Evolutionary conservation across 495 filamentous ascomycete species (phyloP).

Genomic region (Penicillium canescens): DNA sequence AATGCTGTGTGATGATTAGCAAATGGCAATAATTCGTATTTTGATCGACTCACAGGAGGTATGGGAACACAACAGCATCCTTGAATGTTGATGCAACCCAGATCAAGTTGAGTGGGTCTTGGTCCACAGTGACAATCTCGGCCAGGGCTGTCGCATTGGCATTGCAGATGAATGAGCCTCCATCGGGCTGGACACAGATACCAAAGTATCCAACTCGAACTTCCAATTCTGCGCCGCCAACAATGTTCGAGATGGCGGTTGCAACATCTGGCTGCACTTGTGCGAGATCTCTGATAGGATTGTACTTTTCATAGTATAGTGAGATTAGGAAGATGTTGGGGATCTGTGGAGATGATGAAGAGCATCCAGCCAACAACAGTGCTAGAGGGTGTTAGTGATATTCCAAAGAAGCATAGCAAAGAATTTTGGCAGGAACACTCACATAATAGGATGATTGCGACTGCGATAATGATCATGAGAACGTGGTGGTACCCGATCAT

Average conservation of each 20-base stretch:
- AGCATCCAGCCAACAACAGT: conserved; percentile 67
- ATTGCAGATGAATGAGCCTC: conserved; percentile 64
- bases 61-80: conserved; percentile 69
- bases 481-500: conserved; percentile 99
- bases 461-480: conserved; percentile 93
- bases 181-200: conserved; percentile 64
- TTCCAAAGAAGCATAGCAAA: conserved; percentile 7
- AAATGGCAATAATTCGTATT: background rate
- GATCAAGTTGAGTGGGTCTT: conserved; percentile 70
- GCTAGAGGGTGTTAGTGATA: conserved; percentile 43
- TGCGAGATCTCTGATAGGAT: conserved; percentile 61
- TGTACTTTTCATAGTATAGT: conserved; percentile 66
- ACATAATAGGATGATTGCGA: conserved; percentile 95
- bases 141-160: conserved; percentile 68
- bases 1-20: conserved; percentile 46
- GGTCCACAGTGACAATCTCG: conserved; percentile 60
- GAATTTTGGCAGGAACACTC: conserved; percentile 37
- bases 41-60: conserved; percentile 57
- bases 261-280: conserved; percentile 86
- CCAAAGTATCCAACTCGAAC: conserved; percentile 75
- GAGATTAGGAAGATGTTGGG: conserved; percentile 71
- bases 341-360: conserved; percentile 66
- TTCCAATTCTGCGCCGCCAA: conserved; percentile 60
- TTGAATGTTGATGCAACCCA: conserved; percentile 76
- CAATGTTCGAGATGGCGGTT: conserved; percentile 63